Evolutionary conservation across 768 basidiomycete genomes (phyloP), one percentile per base, ranked within the genome.

Genomic region (Suillus sp.): DNA sequence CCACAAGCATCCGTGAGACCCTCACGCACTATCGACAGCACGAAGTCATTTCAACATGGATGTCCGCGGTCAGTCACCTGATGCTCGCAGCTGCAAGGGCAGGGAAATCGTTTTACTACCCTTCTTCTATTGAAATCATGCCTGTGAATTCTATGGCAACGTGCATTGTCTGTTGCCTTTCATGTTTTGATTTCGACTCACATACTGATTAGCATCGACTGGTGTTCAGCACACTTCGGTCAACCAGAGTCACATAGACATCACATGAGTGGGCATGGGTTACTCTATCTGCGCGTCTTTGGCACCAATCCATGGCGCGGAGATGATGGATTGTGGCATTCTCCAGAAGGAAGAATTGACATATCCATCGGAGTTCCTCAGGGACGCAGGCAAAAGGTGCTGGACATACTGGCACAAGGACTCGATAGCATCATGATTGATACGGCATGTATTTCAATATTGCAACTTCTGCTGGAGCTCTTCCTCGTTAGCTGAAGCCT

Each of bases 251-350:
- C 63, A 13, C 64, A 67, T 9, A 65, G 62, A 51, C 66, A 67
- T 43, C 60, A 65, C n/a, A 66, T 69, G 4, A 13, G 18, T 16
- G 68, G 68, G 25, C 43, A 65, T 25, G 43, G 32, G 25, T 67
- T 68, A 25, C 56, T 54, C 25, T 73, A 70, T 50, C 18, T 73
- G 10, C 64, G 71, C n/a, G 63, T 68, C 22, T 74, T 72, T 55
- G 64, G 56, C 25, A 66, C 72, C 18, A 73, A 73, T 43, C 64
- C 70, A 25, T 25, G 62, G 40, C 72, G 68, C 35, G 66, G 69
- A 38, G 64, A 64, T 6, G n/a, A 54, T 34, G 66, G 63, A 27
- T 56, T 38, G 60, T 67, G 67, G 65, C 62, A 18, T 18, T 20
- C 66, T 51, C 64, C 69, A 34, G 60, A 63, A 22, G 61, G 58